Evolutionary conservation across 2,329 filamentous ascomycete species (phyloP).

Genomic region (Capronia americana): DNA sequence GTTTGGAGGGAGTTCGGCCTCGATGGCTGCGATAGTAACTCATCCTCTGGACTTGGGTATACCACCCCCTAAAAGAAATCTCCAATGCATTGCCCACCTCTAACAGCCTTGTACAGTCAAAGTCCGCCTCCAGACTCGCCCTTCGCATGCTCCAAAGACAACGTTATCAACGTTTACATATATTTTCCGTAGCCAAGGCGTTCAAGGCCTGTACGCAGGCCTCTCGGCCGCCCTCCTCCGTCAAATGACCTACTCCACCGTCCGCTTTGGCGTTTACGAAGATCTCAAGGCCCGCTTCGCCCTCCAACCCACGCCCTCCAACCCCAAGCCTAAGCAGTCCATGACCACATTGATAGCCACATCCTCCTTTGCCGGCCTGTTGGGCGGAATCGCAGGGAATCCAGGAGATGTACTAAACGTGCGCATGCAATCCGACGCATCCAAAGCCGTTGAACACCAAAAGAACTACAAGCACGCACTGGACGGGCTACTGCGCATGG

Average conservation of each 20-base stretch:
- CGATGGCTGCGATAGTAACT: slow-evolving; percentile 87
- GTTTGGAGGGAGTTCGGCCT: slow-evolving; percentile 96
- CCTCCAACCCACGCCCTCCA: slow-evolving; percentile 51
- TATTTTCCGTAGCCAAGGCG: slow-evolving; percentile 76
- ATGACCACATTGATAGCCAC: slow-evolving; percentile 81
- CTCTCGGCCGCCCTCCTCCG: slow-evolving; percentile 91
- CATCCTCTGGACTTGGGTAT: slow-evolving; percentile 91
- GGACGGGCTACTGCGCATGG: slow-evolving; percentile 85
- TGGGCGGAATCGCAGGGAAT: slow-evolving; percentile 90
- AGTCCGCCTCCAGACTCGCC: slow-evolving; percentile 88
- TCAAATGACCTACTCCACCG: slow-evolving; percentile 94
- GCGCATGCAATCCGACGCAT: slow-evolving; percentile 93
- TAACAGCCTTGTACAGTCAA: slow-evolving; percentile 56
- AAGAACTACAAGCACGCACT: slow-evolving; percentile 90
- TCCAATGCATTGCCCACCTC: slow-evolving; percentile 7
- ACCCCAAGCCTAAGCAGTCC: slow-evolving; percentile 51
- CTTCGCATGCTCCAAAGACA: slow-evolving; percentile 73
- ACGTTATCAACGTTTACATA: slow-evolving; percentile 88
- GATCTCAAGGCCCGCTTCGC: slow-evolving; percentile 78
- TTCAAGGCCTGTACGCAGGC: slow-evolving; percentile 84
- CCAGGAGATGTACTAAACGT: slow-evolving; percentile 97
- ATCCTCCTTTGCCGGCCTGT: slow-evolving; percentile 80
- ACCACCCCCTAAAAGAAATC: slow-evolving; percentile 10
- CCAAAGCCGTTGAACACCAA: slow-evolving; percentile 73
- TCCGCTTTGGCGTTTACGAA: slow-evolving; percentile 96